phyloP scores from a whole-genome alignment of 495 filamentous ascomycete species.

The Xylaria cubensis region DNA sequence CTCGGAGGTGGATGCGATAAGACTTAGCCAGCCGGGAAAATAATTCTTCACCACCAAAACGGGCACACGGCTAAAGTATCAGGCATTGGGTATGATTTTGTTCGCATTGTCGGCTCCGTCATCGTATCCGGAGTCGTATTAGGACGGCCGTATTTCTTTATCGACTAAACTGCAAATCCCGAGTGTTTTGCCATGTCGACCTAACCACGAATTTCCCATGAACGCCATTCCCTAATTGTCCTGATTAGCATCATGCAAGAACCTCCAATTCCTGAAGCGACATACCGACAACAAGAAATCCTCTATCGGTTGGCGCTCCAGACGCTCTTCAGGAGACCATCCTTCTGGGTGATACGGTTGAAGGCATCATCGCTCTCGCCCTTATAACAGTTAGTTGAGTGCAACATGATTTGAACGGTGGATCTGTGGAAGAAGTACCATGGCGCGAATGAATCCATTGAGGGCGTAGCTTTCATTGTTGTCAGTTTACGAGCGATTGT shows the following conservation, averaged over 20 bases:
- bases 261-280: constrained; percentile 10
- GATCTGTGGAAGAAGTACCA: constrained; percentile 54
- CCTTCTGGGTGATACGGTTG: constrained; percentile 93
- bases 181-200: constrained; percentile 45
- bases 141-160: constrained; percentile 35
- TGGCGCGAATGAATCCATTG: constrained; percentile 95
- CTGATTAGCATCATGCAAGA: constrained; percentile 15
- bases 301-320: constrained; percentile 85
- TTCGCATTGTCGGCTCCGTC: constrained; percentile 45
- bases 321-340: constrained; percentile 95
- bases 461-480: constrained; percentile 61
- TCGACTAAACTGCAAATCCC: constrained; percentile 44
- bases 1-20: constrained; percentile 55
- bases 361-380: constrained; percentile 94
- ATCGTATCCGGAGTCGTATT: constrained; percentile 35
- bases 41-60: constrained; percentile 22
- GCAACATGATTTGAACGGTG: not conserved
- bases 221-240: constrained; percentile 35
- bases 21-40: constrained; percentile 54
- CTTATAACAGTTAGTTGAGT: not conserved
- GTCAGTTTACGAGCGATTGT: constrained; percentile 7
- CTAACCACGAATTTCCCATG: constrained; percentile 39
- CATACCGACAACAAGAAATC: constrained; percentile 39
- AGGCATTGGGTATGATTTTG: constrained; percentile 39
- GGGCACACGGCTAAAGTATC: constrained; percentile 25